Evolutionary conservation across 441 rosid genomes (phyloP).

Genomic region (Jatropha podagrica): DNA sequence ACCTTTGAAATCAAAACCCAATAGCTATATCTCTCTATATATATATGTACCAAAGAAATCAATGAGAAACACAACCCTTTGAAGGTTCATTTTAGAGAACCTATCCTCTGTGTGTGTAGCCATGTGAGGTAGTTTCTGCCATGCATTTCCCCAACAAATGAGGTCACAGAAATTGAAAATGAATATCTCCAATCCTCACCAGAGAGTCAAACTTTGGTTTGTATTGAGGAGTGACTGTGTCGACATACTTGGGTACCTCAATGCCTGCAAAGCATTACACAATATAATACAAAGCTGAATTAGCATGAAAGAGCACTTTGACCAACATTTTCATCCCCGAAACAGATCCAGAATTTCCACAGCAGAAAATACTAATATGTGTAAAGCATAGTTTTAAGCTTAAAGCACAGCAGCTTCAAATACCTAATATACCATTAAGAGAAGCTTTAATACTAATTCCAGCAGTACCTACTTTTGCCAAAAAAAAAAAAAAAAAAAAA

Average conservation of each 20-base stretch:
- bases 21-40: too few species aligned
- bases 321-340: neutral
- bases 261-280: slow-evolving; percentile 43
- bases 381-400: neutral
- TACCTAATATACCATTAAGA: neutral
- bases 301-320: neutral
- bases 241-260: slow-evolving; percentile 81
- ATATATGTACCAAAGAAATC: too few species aligned
- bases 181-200: slow-evolving; percentile 45
- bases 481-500: too few species aligned
- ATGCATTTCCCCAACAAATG: too few species aligned
- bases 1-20: too few species aligned
- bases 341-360: neutral
- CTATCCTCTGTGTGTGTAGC: too few species aligned
- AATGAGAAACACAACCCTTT: too few species aligned
- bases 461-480: neutral
- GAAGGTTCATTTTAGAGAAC: too few species aligned
- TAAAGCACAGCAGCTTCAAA: neutral
- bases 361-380: neutral
- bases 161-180: neutral
- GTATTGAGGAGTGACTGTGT: slow-evolving; percentile 85
- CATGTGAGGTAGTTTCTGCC: too few species aligned
- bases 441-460: neutral
- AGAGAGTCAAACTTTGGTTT: slow-evolving; percentile 85
- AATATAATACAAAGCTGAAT: slow-evolving; percentile 6